Conservation (phyloP, 805 yeast species). For the Lachancea fermentati region DNA sequence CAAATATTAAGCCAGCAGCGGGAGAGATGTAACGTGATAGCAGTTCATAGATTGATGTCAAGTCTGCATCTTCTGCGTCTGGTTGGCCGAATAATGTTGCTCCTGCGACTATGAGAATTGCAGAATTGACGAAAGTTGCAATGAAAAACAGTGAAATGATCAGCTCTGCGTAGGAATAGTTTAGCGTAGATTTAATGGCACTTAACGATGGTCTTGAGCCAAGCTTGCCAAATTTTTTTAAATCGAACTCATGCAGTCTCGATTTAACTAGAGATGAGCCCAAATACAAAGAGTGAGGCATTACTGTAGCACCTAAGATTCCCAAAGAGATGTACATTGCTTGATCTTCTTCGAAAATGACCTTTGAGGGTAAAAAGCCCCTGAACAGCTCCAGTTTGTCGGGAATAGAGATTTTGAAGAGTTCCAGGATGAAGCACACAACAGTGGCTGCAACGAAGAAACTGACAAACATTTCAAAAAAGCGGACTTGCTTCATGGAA, state of each 20-base stretch:
- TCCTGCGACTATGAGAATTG: slow-evolving; percentile 87
- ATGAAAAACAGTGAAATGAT: slow-evolving; percentile 77
- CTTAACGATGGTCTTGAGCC: slow-evolving; percentile 66
- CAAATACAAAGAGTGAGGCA: slow-evolving; percentile 85
- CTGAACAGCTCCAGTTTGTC: slow-evolving; percentile 46
- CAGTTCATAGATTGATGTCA: slow-evolving; percentile 72
- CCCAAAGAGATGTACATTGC: slow-evolving; percentile 77
- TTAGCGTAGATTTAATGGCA: slow-evolving; percentile 76
- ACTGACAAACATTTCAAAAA: slow-evolving; percentile 73
- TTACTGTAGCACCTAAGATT: slow-evolving; percentile 87
- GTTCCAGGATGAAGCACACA: slow-evolving; percentile 65
- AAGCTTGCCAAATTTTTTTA: slow-evolving; percentile 43
- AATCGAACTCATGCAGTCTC: slow-evolving; percentile 69
- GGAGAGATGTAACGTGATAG: slow-evolving; percentile 66
- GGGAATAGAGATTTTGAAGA: slow-evolving; percentile 53
- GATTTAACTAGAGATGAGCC: slow-evolving; percentile 89
- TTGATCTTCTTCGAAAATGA: slow-evolving; percentile 53
- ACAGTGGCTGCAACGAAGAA: slow-evolving; percentile 68
- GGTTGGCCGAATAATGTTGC: slow-evolving; percentile 67
- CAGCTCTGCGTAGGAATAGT: slow-evolving; percentile 75
- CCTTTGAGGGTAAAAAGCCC: slow-evolving; percentile 70
- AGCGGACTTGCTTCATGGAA: slow-evolving; percentile 64
- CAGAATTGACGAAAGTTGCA: slow-evolving; percentile 88
- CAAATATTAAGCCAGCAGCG: slow-evolving; percentile 85
- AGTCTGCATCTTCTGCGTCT: slow-evolving; percentile 71